These are phyloP conservation scores for Claviceps sp. DNA, from an alignment of 2,329 filamentous ascomycete genomes.

Conservation along the genomic window DNA sequence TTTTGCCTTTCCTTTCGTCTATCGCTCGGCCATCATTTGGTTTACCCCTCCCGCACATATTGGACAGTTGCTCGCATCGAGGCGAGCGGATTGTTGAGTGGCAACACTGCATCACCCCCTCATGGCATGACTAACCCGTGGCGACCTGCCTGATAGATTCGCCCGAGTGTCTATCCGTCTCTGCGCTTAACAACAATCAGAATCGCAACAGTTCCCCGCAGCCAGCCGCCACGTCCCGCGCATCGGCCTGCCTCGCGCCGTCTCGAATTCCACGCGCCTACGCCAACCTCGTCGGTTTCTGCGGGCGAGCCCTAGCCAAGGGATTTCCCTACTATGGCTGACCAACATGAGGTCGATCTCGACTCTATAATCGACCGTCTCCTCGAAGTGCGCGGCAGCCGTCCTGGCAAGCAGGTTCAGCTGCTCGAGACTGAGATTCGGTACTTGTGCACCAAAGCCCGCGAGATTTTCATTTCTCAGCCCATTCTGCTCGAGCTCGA, in stretches of 20 bases:
- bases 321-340: conserved; percentile 38
- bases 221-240: conserved; percentile 15
- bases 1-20: neutral
- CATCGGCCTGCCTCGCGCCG: conserved; percentile 16
- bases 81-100: neutral
- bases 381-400: conserved; percentile 92
- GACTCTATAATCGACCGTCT: conserved; percentile 99
- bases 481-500: conserved; percentile 95
- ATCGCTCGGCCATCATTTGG: neutral
- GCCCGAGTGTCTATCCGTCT: conserved; percentile 17
- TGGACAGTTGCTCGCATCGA: neutral
- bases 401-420: conserved; percentile 97
- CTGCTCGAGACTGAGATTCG: conserved; percentile 92
- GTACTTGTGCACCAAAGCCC: conserved; percentile 93
- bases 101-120: neutral
- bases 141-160: conserved; percentile 9
- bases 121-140: neutral
- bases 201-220: conserved; percentile 8
- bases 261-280: conserved; percentile 13
- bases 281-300: conserved; percentile 14
- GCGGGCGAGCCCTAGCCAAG: conserved; percentile 26
- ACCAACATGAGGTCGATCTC: conserved; percentile 82
- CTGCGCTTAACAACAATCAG: conserved; percentile 10
- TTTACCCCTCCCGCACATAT: neutral
- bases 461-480: conserved; percentile 99